Conservation (phyloP, 805 yeast genomes). For the Osmozyma mogii region DNA sequence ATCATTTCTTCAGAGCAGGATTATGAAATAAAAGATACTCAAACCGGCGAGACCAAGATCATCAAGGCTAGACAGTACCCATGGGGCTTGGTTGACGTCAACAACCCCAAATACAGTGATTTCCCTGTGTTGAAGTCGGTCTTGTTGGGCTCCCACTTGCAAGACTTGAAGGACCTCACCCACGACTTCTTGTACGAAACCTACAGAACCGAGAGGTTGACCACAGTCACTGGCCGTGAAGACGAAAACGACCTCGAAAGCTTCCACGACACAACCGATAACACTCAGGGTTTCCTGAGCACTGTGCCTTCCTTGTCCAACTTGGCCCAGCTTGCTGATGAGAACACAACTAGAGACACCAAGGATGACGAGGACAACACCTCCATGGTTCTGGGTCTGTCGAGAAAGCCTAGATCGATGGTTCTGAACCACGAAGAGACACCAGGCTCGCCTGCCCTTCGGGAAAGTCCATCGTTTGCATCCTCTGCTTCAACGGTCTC, state of each 20-base stretch:
- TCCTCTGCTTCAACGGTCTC: conserved; percentile 27
- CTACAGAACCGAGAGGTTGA: conserved; percentile 70
- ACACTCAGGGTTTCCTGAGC: conserved; percentile 10
- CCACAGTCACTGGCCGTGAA: conserved; percentile 43
- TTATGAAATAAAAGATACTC: conserved; percentile 31
- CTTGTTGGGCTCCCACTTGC: conserved; percentile 73
- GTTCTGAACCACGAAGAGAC: conserved; percentile 22
- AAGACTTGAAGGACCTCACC: conserved; percentile 74
- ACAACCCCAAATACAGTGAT: conserved; percentile 45
- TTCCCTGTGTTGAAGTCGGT: conserved; percentile 58
- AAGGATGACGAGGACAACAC: conserved; percentile 12
- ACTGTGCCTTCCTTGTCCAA: conserved; percentile 52
- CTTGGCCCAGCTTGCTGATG: conserved; percentile 41
- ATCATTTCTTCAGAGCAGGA: conserved; percentile 58
- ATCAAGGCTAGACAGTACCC: conserved; percentile 63
- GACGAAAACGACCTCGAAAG: conserved; percentile 16
- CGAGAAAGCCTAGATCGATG: conserved; percentile 27
- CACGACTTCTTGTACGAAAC: conserved; percentile 70
- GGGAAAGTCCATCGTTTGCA: conserved; percentile 20
- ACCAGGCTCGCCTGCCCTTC: conserved; percentile 18
- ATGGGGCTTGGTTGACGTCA: conserved; percentile 62
- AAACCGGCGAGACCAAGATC: conserved; percentile 35
- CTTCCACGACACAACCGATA: conserved; percentile 19
- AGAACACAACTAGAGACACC: conserved; percentile 14
- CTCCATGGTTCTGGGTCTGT: conserved; percentile 14